Evolutionary conservation across 768 basidiomycete species (phyloP), one percentile per base, ranked within the genome.

Genomic region (Sutorius australiensis): DNA sequence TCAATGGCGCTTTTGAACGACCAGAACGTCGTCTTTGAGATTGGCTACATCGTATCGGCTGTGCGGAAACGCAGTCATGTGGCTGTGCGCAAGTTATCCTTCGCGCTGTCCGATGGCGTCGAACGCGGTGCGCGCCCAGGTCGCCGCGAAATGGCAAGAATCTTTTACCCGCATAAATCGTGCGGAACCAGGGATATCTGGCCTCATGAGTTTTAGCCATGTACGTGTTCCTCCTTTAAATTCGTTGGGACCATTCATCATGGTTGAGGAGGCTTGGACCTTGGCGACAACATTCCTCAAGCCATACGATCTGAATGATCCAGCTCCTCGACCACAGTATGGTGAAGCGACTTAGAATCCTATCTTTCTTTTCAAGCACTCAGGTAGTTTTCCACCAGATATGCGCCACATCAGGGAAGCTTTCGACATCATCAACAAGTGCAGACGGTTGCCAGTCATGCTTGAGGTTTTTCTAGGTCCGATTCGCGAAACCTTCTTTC

Each of bases 381-480:
- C 11, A 67, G 9, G 8, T 14, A 24, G n/a, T n/a, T 19, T 27
- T 41, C n/a, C 33, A 10, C 49, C 51, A 77, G 83, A 84, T 63
- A 70, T 79, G 62, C 72, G 73, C 24, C 66, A 69, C 34, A 75
- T 86, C 6, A 75, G 77, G 41, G 72, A 70, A 13, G 84, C 87
- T 11, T 82, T 89, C 57, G 80, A 77, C 34, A 58, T 79, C 7
- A 72, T 91, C 32, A 80, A 79, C 54, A 77, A 78, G 55, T 77
- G 78, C 46, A 77, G 81, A 56, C 79, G 82, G 67, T 67, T 89
- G 16, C 80, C 84, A 10, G 77, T 79, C 45, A 71, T 89, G 52
- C 68, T 89, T 21, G 89, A 92, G 61, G 79, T 77, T 11, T 90
- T 87, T 62, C 76, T 90, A 27, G 85, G 89, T 88, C 48, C 48